Evolutionary conservation across 1,284 basidiomycete species (phyloP).

Genomic region (Pascua guehoae): DNA sequence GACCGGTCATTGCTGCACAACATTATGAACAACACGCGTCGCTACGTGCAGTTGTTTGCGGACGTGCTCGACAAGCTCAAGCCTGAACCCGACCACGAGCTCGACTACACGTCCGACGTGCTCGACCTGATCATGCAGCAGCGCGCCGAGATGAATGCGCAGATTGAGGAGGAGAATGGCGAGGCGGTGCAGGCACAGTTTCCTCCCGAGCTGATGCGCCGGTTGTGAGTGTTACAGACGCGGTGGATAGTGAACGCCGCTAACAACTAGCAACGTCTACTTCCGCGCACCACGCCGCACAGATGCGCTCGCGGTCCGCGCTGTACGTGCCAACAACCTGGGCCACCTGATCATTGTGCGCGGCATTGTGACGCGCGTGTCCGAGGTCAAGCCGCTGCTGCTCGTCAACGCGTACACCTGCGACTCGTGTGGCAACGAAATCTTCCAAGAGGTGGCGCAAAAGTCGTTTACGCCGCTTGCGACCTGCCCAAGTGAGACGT

Average conservation of each 20-base stretch:
- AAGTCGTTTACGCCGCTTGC: constrained; percentile 85
- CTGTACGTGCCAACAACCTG: constrained; percentile 78
- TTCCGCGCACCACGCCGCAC: constrained; percentile 74
- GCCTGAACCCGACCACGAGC: constrained; percentile 81
- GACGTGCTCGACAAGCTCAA: constrained; percentile 86
- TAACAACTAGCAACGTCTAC: constrained; percentile 72
- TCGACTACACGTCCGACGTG: constrained; percentile 83
- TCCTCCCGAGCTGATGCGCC: constrained; percentile 81
- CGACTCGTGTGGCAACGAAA: constrained; percentile 95
- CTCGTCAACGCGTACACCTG: constrained; percentile 98
- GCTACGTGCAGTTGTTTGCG: constrained; percentile 85
- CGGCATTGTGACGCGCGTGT: constrained; percentile 96
- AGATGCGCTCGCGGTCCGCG: constrained; percentile 76
- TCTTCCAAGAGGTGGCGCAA: constrained; percentile 95
- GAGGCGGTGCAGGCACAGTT: constrained; percentile 55
- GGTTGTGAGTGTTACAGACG: constrained; percentile 71
- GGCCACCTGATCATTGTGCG: constrained; percentile 93
- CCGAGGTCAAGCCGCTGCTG: constrained; percentile 96
- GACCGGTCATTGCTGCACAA: constrained; percentile 66
- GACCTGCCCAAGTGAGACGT: constrained; percentile 81
- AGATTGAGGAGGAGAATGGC: constrained; percentile 28
- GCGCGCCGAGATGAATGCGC: constrained; percentile 76
- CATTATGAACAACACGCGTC: constrained; percentile 79
- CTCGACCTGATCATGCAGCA: constrained; percentile 94
- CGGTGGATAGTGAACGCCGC: background rate